Evolutionary conservation across 441 rosid genomes (phyloP).

Genomic region (Pelargonium australe): DNA sequence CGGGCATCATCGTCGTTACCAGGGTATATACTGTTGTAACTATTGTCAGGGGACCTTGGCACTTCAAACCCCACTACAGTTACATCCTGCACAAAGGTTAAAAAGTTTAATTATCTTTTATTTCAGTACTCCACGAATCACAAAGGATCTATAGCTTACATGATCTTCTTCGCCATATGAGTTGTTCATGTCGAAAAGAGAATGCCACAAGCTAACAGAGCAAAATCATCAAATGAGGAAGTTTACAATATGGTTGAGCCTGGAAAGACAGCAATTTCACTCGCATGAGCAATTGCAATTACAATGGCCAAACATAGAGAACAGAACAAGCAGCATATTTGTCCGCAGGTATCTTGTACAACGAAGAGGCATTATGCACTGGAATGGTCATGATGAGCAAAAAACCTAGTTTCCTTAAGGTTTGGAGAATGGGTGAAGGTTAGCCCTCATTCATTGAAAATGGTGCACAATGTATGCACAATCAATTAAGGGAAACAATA

Average conservation of each 20-base stretch:
- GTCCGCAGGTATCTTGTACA: too few relatives aligned
- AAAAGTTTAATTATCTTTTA: conserved; percentile 10
- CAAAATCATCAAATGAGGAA: conserved; percentile 29
- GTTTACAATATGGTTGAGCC: conserved; percentile 21
- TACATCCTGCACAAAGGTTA: conserved; percentile 45
- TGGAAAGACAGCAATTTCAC: conserved; percentile 22
- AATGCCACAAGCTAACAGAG: conserved; percentile 16
- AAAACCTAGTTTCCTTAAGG: too few relatives aligned
- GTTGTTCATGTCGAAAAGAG: conserved; percentile 54
- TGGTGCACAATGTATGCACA: too few relatives aligned
- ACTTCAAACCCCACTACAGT: conserved; percentile 82
- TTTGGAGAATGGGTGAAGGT: too few relatives aligned
- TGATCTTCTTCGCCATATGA: conserved; percentile 33
- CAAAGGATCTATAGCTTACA: conserved; percentile 39
- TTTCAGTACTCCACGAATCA: conserved; percentile 9
- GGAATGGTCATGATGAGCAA: too few relatives aligned
- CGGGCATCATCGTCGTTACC: conserved; percentile 66
- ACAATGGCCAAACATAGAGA: neutral
- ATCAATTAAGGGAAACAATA: too few relatives aligned
- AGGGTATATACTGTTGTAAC: conserved; percentile 66
- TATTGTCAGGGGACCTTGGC: conserved; percentile 81
- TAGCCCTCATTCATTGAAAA: too few relatives aligned
- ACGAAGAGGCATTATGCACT: too few relatives aligned
- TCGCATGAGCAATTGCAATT: conserved; percentile 10
- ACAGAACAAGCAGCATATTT: too few relatives aligned